Evolutionary conservation across 1,284 basidiomycete genomes (phyloP), one percentile per base, ranked within the genome.

Genomic region (Ceratobasidium sp.): DNA sequence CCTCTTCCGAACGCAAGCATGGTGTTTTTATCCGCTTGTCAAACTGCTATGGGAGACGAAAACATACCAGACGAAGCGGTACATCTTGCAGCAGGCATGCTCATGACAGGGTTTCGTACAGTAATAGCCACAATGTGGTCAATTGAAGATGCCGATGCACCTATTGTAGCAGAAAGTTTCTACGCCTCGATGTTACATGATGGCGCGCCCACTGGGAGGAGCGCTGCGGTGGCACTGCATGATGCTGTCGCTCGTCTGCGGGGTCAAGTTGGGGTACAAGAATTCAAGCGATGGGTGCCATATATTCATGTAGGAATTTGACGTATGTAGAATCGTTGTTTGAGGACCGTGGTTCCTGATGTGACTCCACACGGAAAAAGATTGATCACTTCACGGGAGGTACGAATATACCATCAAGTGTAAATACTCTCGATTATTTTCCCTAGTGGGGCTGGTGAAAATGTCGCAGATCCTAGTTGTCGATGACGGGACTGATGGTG

Each of bases 111-210:
- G 18, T 62, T 45, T 21, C 45, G 34, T 10, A 48, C 36, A 14
- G 60, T 62, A 26, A 46, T 71, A 14, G 67, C 36, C 2, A 71
- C 67, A 12, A 58, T 71, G 67, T 71, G 67, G 67, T 34, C 30
- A 14, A 59, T 71, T 21, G 30, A 71, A 5, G 59, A 61, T 36
- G 43, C n/a, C 12, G 41, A 62, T 34, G 60, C 60, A 3, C 60
- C 60, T 1, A 12, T 43, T 21, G 28, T 62, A 2, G 39, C 60
- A 6, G 36, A 48, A 28, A 5, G 21, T 23, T 36, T 62, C 23
- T 62, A 62, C n/a, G 26, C 60, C 5, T 23, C 14, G 9, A 26
- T 62, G 28, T 5, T 71, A 9, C 48, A 52, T 30, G 50, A n/a
- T 14, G 71, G 60, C 5, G 10, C 10, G 18, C 28, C 41, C 14